Evolutionary conservation across 148 eudicot species (phyloP), one percentile per base, ranked within the genome.

Genomic region (Silene conica): DNA sequence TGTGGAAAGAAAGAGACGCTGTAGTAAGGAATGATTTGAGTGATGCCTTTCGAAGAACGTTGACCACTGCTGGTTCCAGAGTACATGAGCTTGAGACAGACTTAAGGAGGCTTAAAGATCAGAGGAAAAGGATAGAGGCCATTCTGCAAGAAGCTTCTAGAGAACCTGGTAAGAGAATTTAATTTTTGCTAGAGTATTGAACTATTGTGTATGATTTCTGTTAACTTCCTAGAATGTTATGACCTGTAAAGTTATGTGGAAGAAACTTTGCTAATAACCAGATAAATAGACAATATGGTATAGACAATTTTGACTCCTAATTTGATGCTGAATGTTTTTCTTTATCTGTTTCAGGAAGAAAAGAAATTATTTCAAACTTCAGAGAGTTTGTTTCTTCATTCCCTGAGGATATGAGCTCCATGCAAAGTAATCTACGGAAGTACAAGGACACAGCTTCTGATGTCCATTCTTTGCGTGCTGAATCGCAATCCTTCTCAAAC

Each of bases 391-490:
- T 87, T 79, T 92, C 97, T 71, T 90, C 96, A 14, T 95, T 95
- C 83, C 93, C 96, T 16, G 90, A 86, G 77, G 86, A 85, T 59
- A 95, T 95, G 98, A 84, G 86, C 28, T 75, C 80, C 45, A 92
- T 95, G 97, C 98, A 95, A 80, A 88, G 83, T 82, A 84, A 88
- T 61, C 82, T 92, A 67, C 85, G 86, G 76, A 83, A 84, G 75
- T 89, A 83, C 86, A 92, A 95, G 80, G 94, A 88, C 77, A 71
- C 90, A 73, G 93, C 97, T 90, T 85, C 92, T 18, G 87, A 92
- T 74, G 75, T 95, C 78, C 97, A 92, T 77, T 77, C 86, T 46
- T 70, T 95, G 79, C 87, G 96, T 67, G 98, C 98, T 76, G 87
- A 88, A 83, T 96, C 89, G 67, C 87, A 82, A 72, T 92, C 93